Percentiles rank a stretch among this genome's conserved stretches.
These are phyloP conservation scores for Plantago ovata DNA, from an alignment of 257 asterid species.

Conservation along the genomic window DNA sequence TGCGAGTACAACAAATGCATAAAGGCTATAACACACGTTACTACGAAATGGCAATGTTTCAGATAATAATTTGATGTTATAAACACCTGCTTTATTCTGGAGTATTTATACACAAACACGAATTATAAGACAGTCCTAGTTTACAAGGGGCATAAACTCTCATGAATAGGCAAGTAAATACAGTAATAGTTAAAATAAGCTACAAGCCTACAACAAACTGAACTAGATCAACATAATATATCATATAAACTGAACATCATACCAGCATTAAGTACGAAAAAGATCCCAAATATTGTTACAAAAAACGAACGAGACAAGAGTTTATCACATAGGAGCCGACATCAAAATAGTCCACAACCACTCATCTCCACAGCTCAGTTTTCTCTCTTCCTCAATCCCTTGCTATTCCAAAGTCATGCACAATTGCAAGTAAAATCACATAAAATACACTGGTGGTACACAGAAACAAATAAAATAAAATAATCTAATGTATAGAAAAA, in stretches of 20 bases:
- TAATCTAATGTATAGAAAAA: conserved; percentile 27
- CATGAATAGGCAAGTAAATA: background rate
- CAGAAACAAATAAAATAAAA: conserved; percentile 19
- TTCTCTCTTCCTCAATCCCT: conserved; percentile 29
- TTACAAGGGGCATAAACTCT: background rate
- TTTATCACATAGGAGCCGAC: conserved; percentile 29
- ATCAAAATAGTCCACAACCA: conserved; percentile 28
- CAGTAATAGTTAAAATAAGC: background rate
- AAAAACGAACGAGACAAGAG: conserved; percentile 26
- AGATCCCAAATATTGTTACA: conserved; percentile 28
- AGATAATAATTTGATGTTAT: too few relatives aligned
- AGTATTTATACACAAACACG: too few relatives aligned
- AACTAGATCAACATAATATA: conserved; percentile 5
- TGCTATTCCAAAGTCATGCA: conserved; percentile 32
- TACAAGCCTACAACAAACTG: background rate
- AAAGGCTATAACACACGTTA: too few relatives aligned
- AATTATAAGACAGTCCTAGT: too few relatives aligned
- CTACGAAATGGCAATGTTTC: too few relatives aligned
- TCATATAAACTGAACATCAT: conserved; percentile 13
- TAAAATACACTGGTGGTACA: conserved; percentile 30
- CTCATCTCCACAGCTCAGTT: conserved; percentile 31
- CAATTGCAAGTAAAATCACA: conserved; percentile 34
- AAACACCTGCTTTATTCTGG: too few relatives aligned
- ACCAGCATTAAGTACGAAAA: conserved; percentile 22
- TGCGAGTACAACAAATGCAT: too few relatives aligned